These are phyloP conservation scores for Saccharum officinarum DNA, from an alignment of 176 grass and related monocot genomes.

Conservation along the genomic window DNA sequence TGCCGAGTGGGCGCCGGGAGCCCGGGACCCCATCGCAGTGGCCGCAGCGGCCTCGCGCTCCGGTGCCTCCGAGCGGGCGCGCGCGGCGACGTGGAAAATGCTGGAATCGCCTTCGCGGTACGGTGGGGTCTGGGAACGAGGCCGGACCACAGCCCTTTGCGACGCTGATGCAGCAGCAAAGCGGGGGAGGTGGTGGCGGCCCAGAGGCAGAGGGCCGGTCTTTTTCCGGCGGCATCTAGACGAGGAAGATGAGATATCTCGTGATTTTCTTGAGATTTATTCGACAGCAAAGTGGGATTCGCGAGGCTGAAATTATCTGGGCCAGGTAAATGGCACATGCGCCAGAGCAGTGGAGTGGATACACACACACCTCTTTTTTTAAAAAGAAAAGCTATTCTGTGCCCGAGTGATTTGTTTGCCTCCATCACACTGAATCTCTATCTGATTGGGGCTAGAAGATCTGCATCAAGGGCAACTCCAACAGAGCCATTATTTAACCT, in stretches of 20 bases:
- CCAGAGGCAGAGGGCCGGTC: neutral
- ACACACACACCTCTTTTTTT: too few relatives aligned
- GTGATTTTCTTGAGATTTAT: slow-evolving; percentile 4
- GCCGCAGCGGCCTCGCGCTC: neutral
- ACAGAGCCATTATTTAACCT: too few relatives aligned
- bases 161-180: neutral
- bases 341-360: neutral
- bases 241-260: neutral
- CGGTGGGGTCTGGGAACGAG: neutral
- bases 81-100: neutral
- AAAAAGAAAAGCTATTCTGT: too few relatives aligned
- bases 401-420: too few relatives aligned
- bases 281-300: slow-evolving; percentile 12
- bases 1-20: slow-evolving; percentile 30
- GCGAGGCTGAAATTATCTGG: neutral
- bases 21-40: slow-evolving; percentile 15
- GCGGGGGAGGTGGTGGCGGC: neutral
- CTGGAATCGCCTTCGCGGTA: neutral
- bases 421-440: too few relatives aligned
- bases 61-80: neutral
- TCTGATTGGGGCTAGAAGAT: too few relatives aligned
- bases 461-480: too few relatives aligned
- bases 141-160: neutral
- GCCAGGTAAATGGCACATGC: neutral
- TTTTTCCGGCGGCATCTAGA: neutral